Percentiles rank a stretch among this genome's conserved stretches.
Evolutionary conservation across 805 yeast species (phyloP).

Genomic region (Cyberlindnera mrakii): DNA sequence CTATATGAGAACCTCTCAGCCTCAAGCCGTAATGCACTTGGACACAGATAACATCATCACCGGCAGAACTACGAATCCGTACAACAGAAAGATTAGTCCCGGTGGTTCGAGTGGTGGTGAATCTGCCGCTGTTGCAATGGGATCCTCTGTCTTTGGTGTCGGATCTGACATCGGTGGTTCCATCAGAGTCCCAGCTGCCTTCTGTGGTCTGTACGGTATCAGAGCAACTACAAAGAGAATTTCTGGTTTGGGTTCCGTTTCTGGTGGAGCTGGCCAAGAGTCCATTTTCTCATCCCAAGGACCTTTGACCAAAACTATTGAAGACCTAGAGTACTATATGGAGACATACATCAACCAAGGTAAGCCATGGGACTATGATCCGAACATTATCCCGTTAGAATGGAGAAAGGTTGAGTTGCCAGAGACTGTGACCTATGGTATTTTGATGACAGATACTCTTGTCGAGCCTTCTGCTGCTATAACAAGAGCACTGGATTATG

Average conservation of each 20-base stretch:
- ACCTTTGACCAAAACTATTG: constrained; percentile 58
- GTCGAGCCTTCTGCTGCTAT: constrained; percentile 66
- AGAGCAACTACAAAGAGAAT: constrained; percentile 54
- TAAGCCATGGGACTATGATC: constrained; percentile 55
- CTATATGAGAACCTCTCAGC: constrained; percentile 61
- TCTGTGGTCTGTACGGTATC: constrained; percentile 52
- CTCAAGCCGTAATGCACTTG: constrained; percentile 65
- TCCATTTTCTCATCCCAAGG: constrained; percentile 65
- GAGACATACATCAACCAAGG: constrained; percentile 45
- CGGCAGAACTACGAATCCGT: constrained; percentile 57
- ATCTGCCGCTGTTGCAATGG: constrained; percentile 53
- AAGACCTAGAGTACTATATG: constrained; percentile 67
- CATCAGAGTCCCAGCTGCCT: constrained; percentile 64
- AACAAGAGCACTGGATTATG: constrained; percentile 44
- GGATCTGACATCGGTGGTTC: constrained; percentile 75
- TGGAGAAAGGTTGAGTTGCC: constrained; percentile 32
- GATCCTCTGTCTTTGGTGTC: constrained; percentile 54
- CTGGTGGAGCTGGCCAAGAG: constrained; percentile 35
- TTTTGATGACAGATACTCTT: constrained; percentile 56
- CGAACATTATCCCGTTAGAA: constrained; percentile 28
- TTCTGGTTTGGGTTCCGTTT: constrained; percentile 19
- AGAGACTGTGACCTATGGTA: constrained; percentile 49
- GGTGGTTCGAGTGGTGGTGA: constrained; percentile 77
- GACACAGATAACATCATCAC: constrained; percentile 55
- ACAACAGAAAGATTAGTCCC: constrained; percentile 49